A percentile compares a stretch with the other conserved stretches of the same genome.
Evolutionary conservation across 768 basidiomycete genomes (phyloP).

Genomic region (Termitomyces sp.): DNA sequence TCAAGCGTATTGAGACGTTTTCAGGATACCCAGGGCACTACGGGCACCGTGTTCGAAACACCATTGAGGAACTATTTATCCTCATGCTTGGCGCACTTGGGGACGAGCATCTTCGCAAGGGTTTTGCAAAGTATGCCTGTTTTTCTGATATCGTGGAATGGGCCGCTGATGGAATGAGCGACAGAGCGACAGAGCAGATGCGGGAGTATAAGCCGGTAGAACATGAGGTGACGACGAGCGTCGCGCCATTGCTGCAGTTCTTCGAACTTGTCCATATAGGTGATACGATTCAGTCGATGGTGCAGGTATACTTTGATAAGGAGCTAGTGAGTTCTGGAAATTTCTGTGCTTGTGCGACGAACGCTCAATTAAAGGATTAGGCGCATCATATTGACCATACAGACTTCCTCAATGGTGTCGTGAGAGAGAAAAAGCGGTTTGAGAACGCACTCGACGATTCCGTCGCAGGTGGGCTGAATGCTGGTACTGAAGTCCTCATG

Average conservation of each 20-base stretch:
- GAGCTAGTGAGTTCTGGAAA: slow-evolving; percentile 60
- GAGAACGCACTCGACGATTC: slow-evolving; percentile 90
- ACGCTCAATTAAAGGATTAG: slow-evolving; percentile 27
- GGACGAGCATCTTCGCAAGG: slow-evolving; percentile 73
- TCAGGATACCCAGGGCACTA: slow-evolving; percentile 80
- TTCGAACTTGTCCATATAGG: slow-evolving; percentile 97
- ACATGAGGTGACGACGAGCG: slow-evolving; percentile 72
- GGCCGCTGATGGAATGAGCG: not conserved
- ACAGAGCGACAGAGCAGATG: slow-evolving; percentile 88
- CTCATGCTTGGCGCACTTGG: slow-evolving; percentile 73
- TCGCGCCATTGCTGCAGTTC: slow-evolving; percentile 92
- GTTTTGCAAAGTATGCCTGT: slow-evolving; percentile 65
- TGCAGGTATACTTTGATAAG: slow-evolving; percentile 98
- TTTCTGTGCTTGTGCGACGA: not conserved
- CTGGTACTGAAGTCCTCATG: slow-evolving; percentile 94
- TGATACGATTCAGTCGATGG: slow-evolving; percentile 95
- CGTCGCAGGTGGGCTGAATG: slow-evolving; percentile 90
- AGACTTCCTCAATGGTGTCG: slow-evolving; percentile 89
- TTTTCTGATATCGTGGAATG: not conserved
- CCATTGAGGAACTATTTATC: slow-evolving; percentile 91
- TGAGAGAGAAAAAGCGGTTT: slow-evolving; percentile 95
- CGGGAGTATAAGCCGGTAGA: slow-evolving; percentile 83
- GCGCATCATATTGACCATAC: slow-evolving; percentile 86
- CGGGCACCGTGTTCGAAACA: slow-evolving; percentile 84
- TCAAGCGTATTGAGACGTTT: slow-evolving; percentile 92